A percentile compares a stretch with the other conserved stretches of the same genome.
phyloP scores from a whole-genome alignment of 768 basidiomycete genomes.

The Fistulinella prunicolor region DNA sequence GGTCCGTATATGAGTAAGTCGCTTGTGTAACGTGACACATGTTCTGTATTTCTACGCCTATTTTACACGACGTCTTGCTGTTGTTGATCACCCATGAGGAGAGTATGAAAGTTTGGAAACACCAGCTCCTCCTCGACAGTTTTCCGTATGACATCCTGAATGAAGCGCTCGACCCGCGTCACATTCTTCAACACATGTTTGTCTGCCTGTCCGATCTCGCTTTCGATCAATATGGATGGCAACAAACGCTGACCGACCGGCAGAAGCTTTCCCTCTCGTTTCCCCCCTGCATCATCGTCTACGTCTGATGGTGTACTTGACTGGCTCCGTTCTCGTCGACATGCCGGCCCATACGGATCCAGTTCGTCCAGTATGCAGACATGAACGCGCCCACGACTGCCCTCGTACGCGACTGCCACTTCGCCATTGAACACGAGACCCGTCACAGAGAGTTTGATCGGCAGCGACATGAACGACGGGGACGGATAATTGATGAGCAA shows the following conservation, averaged over 20 bases:
- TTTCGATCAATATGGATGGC: conserved; percentile 88
- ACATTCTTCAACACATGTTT: conserved; percentile 97
- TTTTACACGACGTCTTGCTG: conserved; percentile 11
- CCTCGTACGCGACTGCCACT: conserved; percentile 89
- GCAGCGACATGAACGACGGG: conserved; percentile 93
- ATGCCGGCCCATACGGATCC: conserved; percentile 79
- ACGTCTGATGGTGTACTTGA: conserved; percentile 57
- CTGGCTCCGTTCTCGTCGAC: conserved; percentile 46
- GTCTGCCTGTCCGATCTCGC: conserved; percentile 93
- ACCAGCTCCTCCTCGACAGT: conserved; percentile 95
- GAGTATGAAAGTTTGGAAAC: conserved; percentile 93
- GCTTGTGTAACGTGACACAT: conserved; percentile 44
- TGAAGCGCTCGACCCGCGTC: conserved; percentile 90
- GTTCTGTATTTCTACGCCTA: too few species aligned
- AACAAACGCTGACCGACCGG: conserved; percentile 82
- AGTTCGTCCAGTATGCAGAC: conserved; percentile 85
- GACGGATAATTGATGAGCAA: conserved; percentile 97
- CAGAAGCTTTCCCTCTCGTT: conserved; percentile 58
- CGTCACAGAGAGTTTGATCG: conserved; percentile 90
- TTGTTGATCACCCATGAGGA: conserved; percentile 47
- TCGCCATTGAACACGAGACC: conserved; percentile 86
- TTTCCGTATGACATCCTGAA: conserved; percentile 92
- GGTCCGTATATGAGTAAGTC: conserved; percentile 98
- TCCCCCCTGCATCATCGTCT: conserved; percentile 53
- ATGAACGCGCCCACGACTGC: conserved; percentile 75